These are phyloP conservation scores for Aspergillus pseudotamarii DNA, from an alignment of 2,329 filamentous ascomycete species.

Conservation along the genomic window DNA sequence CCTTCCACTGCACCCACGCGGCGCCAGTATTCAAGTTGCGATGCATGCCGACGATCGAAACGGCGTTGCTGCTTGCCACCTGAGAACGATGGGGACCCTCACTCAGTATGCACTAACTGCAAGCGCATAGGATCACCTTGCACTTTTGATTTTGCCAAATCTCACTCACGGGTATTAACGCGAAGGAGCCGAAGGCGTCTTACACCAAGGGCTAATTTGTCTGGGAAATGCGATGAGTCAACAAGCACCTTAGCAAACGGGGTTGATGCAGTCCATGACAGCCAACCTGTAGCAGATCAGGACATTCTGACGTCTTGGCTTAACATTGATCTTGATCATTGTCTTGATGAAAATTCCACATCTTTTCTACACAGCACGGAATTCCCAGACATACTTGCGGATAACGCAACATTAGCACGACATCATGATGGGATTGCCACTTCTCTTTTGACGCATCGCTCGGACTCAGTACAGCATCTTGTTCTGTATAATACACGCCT, in stretches of 20 bases:
- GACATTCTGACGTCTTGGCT: not conserved
- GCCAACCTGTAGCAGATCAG: not conserved
- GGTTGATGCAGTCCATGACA: not conserved
- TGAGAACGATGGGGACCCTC: not conserved
- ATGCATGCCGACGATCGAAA: constrained; percentile 29
- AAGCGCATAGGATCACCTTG: constrained; percentile 22
- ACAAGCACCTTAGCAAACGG: not conserved
- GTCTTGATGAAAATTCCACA: not conserved
- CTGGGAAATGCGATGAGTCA: not conserved
- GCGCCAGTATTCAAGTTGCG: constrained; percentile 30
- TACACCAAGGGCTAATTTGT: not conserved
- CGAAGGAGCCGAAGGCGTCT: not conserved
- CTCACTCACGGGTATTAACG: not conserved
- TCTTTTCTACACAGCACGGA: not conserved
- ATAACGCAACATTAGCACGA: not conserved
- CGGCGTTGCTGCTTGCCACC: constrained; percentile 26
- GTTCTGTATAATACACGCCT: not conserved
- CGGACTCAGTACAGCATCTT: not conserved
- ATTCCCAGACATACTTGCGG: not conserved
- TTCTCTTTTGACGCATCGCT: not conserved
- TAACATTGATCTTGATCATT: not conserved
- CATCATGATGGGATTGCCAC: not conserved
- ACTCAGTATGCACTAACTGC: constrained; percentile 21
- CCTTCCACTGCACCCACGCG: constrained; percentile 8
- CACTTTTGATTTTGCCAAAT: constrained; percentile 25